These are phyloP conservation scores for Citrus australasica DNA, from an alignment of 345 rosid species.

Conservation along the genomic window DNA sequence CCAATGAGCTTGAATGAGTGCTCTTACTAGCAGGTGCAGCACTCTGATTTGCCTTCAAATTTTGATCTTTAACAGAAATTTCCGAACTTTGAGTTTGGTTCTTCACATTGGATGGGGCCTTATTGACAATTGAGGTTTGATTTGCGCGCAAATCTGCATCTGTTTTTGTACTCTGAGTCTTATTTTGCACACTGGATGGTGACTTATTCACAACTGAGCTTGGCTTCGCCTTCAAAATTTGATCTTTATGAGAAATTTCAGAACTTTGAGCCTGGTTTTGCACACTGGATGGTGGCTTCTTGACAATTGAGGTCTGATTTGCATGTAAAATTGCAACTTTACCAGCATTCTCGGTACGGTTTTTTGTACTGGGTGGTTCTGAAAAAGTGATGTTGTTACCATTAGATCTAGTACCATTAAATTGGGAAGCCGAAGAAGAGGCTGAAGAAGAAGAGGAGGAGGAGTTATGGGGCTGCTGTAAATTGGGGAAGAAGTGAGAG, in stretches of 20 bases:
- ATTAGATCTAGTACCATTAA: slow-evolving; percentile 24
- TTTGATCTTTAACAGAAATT: slow-evolving; percentile 19
- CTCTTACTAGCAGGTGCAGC: slow-evolving; percentile 17
- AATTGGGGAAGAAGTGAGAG: slow-evolving; percentile 41
- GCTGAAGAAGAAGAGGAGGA: no score
- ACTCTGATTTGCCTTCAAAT: slow-evolving; percentile 28
- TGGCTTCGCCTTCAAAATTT: not conserved
- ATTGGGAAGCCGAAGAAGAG: slow-evolving; percentile 13
- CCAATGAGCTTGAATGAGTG: slow-evolving; percentile 11
- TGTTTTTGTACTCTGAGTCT: slow-evolving; percentile 7
- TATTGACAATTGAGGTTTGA: slow-evolving; percentile 7
- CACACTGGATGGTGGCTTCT: not conserved
- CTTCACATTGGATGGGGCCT: not conserved
- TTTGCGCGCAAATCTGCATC: slow-evolving; percentile 12
- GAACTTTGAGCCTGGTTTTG: slow-evolving; percentile 12
- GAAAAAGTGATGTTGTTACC: slow-evolving; percentile 12
- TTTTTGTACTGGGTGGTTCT: slow-evolving; percentile 13
- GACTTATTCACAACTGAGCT: slow-evolving; percentile 1
- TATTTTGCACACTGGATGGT: not conserved
- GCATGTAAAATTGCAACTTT: slow-evolving; percentile 7
- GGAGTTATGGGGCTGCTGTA: not conserved
- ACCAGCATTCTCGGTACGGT: slow-evolving; percentile 14
- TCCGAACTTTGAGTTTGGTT: slow-evolving; percentile 14
- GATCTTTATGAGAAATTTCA: slow-evolving; percentile 15
- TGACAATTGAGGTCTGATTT: slow-evolving; percentile 11